Evolutionary conservation across 306 rosid genomes (phyloP).

Genomic region (Quercus agrifolia): DNA sequence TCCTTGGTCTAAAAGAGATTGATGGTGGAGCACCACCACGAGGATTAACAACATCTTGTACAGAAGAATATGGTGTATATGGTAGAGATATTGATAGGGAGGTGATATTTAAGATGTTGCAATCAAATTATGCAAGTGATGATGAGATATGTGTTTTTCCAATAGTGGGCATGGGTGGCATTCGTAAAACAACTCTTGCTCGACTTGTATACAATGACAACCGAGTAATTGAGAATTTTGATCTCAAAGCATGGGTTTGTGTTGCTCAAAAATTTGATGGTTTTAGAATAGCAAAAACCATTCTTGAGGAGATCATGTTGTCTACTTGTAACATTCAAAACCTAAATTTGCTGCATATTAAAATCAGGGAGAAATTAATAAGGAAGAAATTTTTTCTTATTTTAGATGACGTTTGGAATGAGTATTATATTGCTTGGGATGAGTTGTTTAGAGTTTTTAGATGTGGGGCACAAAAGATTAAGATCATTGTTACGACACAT

Average conservation of each 20-base stretch:
- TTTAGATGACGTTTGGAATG: conserved; percentile 20
- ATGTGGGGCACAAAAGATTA: conserved; percentile 5
- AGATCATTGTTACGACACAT: conserved; percentile 1
- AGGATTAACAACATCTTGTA: no score
- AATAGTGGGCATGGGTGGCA: not conserved
- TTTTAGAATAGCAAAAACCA: not conserved
- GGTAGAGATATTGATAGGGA: no score
- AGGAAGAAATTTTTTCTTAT: not conserved
- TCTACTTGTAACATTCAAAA: not conserved
- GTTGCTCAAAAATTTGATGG: not conserved
- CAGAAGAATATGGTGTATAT: no score
- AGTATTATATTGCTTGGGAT: conserved; percentile 3
- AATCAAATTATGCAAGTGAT: no score
- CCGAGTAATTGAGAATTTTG: not conserved
- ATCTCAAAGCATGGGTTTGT: not conserved
- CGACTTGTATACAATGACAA: not conserved
- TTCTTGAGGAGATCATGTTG: not conserved
- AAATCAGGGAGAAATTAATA: not conserved
- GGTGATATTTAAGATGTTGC: no score
- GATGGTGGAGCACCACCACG: no score
- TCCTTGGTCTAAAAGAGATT: no score
- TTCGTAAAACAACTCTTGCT: conserved; percentile 17
- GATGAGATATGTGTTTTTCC: not conserved
- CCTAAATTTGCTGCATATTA: not conserved
- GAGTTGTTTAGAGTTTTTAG: not conserved